Evolutionary conservation across 2,329 filamentous ascomycete species (phyloP), one percentile per base, ranked within the genome.

Genomic region (Anisogramma anomala): DNA sequence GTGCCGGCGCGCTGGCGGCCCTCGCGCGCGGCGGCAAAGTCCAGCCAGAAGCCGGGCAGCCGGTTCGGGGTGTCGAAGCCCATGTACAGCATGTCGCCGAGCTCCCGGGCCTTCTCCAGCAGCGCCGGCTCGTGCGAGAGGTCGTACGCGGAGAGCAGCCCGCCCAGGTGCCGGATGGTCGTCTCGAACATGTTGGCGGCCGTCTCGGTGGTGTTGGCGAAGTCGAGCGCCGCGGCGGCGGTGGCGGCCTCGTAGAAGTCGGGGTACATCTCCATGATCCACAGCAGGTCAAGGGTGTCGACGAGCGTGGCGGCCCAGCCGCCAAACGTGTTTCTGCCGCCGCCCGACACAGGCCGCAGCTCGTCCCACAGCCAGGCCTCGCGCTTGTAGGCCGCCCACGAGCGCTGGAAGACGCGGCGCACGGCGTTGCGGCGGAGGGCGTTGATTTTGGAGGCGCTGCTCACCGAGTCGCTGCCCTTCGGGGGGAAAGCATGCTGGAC

Each of bases 251-350:
- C 76, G 31, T 46, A 19, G 53, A 94, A 94, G 52, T 93, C 84
- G 1, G 81, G 70, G 51, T 74, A 73, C 56, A 93, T 56, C 18
- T 74, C 84, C 72, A 89, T 86, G 51, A 94, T 88, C 82, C 84
- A 93, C 2, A 94, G 66, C 0, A 85, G 88, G 55, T 94, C 86
- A 34, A 89, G 64, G 2, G 75, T 67, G 64, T 94, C 87, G 5
- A 94, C 83, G 46, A 94, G 58, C 0, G 87, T 93, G 14, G 87
- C 87, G n/a, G 84, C 84, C 87, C 87, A 94, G 34, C 83, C 85
- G 55, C 86, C 89, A 59, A 96, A 96, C 0, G 86, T 84, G 54
- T 95, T 83, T 15, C 76, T 75, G 49, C 68, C 76, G n/a, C 64
- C 66, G 39, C 79, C 79, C 23, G 76, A 74, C 7, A 89, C 67